Conservation (phyloP, 257 asterid genomes). For the Solanum boliviense region DNA sequence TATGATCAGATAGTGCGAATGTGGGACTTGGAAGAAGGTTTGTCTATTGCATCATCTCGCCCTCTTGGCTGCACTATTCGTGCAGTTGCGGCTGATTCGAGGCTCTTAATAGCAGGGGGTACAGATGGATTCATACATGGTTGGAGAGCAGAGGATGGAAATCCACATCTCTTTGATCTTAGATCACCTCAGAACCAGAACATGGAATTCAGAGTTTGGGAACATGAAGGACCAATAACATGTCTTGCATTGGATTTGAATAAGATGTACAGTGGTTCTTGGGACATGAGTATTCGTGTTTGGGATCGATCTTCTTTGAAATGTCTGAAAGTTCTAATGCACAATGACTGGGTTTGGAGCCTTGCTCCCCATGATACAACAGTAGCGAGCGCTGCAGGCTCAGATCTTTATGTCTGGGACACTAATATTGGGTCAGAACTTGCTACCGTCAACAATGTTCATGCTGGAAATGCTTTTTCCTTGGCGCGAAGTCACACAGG, state of each 20-base stretch:
- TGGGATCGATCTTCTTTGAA: conserved; percentile 70
- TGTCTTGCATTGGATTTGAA: conserved; percentile 74
- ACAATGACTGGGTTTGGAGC: conserved; percentile 94
- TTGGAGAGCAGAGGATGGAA: conserved; percentile 76
- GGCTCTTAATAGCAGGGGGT: conserved; percentile 84
- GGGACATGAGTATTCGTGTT: conserved; percentile 89
- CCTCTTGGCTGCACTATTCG: conserved; percentile 93
- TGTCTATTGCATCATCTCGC: conserved; percentile 63
- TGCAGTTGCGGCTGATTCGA: conserved; percentile 80
- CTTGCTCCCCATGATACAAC: conserved; percentile 74
- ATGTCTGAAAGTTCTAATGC: conserved; percentile 60
- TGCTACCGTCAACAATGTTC: conserved; percentile 27
- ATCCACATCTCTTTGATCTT: conserved; percentile 71
- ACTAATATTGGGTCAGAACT: conserved; percentile 31
- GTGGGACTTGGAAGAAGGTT: conserved; percentile 97
- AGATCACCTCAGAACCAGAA: conserved; percentile 42
- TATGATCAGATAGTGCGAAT: conserved; percentile 85
- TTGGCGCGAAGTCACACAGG: conserved; percentile 85
- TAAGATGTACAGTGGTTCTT: conserved; percentile 85
- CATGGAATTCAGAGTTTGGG: conserved; percentile 73
- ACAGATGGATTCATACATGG: conserved; percentile 93
- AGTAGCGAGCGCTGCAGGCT: conserved; percentile 71
- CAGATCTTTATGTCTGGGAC: conserved; percentile 74
- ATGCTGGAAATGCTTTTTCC: conserved; percentile 54
- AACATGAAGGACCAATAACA: conserved; percentile 83